Evolutionary conservation across 805 yeast genomes (phyloP).

Genomic region (Candida silvatica): DNA sequence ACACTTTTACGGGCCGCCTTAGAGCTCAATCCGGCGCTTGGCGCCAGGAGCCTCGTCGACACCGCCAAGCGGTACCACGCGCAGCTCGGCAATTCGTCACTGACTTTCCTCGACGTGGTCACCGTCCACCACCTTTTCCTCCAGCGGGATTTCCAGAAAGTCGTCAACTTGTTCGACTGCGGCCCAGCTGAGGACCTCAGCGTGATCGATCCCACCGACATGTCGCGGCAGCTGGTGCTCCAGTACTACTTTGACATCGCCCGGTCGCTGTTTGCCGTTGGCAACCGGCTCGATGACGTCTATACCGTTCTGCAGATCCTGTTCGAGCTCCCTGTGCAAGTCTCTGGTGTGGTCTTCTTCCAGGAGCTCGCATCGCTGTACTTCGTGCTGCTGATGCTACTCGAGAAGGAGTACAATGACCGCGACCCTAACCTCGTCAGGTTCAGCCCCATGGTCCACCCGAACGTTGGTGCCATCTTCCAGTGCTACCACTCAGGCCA

Average conservation of each 20-base stretch:
- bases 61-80: background rate
- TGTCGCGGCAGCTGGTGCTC: slow-evolving; percentile 8
- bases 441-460: slow-evolving; percentile 1
- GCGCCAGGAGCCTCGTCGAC: slow-evolving; percentile 3
- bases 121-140: slow-evolving; percentile 4
- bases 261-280: slow-evolving; percentile 13
- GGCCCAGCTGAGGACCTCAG: slow-evolving; percentile 3
- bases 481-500: slow-evolving; percentile 2
- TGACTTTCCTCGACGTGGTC: slow-evolving; percentile 7
- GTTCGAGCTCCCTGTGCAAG: slow-evolving; percentile 9
- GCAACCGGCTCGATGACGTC: slow-evolving; percentile 11
- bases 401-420: slow-evolving; percentile 1
- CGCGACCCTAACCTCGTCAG: slow-evolving; percentile 3
- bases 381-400: slow-evolving; percentile 8
- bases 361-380: slow-evolving; percentile 10
- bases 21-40: no score
- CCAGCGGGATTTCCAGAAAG: slow-evolving; percentile 3
- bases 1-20: no score
- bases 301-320: slow-evolving; percentile 12
- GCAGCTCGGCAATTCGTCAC: background rate
- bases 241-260: slow-evolving; percentile 12
- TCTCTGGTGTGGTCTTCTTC: slow-evolving; percentile 1
- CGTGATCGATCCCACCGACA: slow-evolving; percentile 9
- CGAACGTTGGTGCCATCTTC: slow-evolving; percentile 1
- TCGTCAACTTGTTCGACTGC: slow-evolving; percentile 2